A percentile compares a stretch with the other conserved stretches of the same genome.
These are phyloP conservation scores for Sporisorium exsertum DNA, from an alignment of 1,284 basidiomycete species.

Conservation along the genomic window DNA sequence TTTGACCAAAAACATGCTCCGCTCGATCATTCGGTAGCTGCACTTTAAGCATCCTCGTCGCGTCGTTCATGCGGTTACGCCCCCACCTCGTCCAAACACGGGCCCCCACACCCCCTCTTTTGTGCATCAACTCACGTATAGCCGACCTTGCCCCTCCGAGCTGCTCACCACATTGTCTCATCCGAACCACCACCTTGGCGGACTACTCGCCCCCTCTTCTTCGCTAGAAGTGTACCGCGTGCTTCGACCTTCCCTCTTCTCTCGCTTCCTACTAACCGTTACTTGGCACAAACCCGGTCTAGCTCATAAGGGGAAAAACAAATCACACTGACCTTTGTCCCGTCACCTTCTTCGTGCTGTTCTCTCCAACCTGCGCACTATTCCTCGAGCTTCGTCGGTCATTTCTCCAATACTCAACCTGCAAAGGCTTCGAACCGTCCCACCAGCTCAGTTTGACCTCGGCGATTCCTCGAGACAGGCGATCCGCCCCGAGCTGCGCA, in stretches of 20 bases:
- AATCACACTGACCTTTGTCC: not conserved
- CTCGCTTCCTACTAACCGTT: conserved; percentile 4
- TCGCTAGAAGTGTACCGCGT: conserved; percentile 23
- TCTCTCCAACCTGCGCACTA: not conserved
- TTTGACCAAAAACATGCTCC: not conserved
- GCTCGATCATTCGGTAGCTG: not conserved
- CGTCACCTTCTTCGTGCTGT: not conserved
- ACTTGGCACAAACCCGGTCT: not conserved
- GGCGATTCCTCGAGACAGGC: not conserved
- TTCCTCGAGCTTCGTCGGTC: conserved; percentile 1
- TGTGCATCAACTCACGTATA: not conserved
- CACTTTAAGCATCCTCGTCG: not conserved
- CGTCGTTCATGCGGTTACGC: not conserved
- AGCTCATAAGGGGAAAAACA: not conserved
- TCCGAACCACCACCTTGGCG: not conserved
- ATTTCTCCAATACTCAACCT: not conserved
- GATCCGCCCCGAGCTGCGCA: not conserved
- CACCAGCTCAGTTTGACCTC: not conserved
- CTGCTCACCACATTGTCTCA: not conserved
- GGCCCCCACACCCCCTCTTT: not conserved
- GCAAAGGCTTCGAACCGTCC: not conserved
- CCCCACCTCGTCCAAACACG: not conserved
- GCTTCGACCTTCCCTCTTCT: conserved; percentile 7
- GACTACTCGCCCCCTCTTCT: not conserved
- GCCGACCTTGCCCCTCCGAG: not conserved